These are phyloP conservation scores for Alternaria brassicicola DNA, from an alignment of 2,329 filamentous ascomycete species.

Conservation along the genomic window DNA sequence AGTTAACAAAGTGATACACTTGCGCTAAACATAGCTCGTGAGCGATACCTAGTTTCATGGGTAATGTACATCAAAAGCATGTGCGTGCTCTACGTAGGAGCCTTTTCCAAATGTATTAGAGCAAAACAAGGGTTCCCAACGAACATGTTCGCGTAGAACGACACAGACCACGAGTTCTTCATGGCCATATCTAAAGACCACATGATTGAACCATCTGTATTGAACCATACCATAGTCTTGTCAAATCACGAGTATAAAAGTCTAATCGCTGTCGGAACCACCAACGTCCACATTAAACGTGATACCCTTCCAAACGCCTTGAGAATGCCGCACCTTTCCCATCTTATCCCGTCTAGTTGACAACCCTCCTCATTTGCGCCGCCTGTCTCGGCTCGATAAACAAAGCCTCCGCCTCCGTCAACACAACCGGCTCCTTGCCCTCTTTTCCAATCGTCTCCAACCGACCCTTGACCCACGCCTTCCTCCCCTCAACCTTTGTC, in stretches of 20 bases:
- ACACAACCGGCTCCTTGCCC: slow-evolving; percentile 61
- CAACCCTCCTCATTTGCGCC: slow-evolving; percentile 51
- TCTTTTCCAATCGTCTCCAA: slow-evolving; percentile 76
- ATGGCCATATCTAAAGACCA: background rate
- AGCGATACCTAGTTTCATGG: background rate
- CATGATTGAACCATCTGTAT: background rate
- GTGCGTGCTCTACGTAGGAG: background rate
- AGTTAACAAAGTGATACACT: background rate
- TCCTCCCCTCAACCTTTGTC: slow-evolving; percentile 85
- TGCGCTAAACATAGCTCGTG: background rate
- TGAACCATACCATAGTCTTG: background rate
- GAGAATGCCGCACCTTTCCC: slow-evolving; percentile 1
- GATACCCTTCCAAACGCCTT: background rate
- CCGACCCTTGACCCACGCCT: slow-evolving; percentile 89
- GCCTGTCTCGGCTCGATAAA: slow-evolving; percentile 90
- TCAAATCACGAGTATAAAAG: background rate
- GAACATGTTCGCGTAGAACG: no score
- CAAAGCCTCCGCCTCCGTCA: slow-evolving; percentile 83
- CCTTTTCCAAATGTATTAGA: no score
- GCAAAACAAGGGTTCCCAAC: no score
- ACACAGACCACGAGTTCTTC: no score
- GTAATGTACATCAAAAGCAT: background rate
- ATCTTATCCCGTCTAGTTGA: slow-evolving; percentile 16
- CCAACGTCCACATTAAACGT: background rate
- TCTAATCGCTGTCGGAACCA: background rate